Evolutionary conservation across 2,329 filamentous ascomycete genomes (phyloP).

Genomic region (Diaporthe helianthi): DNA sequence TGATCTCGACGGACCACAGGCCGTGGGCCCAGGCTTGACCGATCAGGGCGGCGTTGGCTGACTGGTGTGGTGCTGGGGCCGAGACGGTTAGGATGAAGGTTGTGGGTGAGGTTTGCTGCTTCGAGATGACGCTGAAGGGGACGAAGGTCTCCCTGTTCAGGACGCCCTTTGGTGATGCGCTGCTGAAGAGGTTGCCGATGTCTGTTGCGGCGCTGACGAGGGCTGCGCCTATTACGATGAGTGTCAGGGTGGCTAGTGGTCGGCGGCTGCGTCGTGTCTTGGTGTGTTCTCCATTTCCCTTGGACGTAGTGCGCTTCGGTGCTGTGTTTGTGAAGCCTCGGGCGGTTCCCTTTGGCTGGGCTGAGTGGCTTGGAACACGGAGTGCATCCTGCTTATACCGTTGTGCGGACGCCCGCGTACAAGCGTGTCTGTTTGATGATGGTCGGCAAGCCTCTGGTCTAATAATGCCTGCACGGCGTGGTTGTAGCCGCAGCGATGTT

Average conservation of each 20-base stretch:
- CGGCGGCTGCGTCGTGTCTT: not conserved
- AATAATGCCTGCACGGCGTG: not conserved
- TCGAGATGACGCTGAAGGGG: slow-evolving; percentile 68
- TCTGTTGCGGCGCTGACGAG: slow-evolving; percentile 4
- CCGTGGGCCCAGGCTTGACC: slow-evolving; percentile 64
- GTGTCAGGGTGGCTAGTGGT: not conserved
- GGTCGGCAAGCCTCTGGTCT: not conserved
- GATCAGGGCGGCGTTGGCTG: slow-evolving; percentile 39
- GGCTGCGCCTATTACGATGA: not conserved
- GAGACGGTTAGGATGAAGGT: slow-evolving; percentile 72
- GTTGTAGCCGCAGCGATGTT: not conserved
- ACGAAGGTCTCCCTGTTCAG: slow-evolving; percentile 69
- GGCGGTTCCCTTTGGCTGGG: rapidly evolving
- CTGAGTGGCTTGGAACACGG: rapidly evolving
- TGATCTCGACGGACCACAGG: slow-evolving; percentile 89
- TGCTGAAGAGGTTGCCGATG: not conserved
- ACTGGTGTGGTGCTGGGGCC: slow-evolving; percentile 32
- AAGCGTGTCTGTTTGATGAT: not conserved
- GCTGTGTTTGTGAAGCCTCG: not conserved
- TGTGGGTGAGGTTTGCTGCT: slow-evolving; percentile 69
- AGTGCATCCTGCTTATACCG: not conserved
- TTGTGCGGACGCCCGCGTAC: not conserved
- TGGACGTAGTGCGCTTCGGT: not conserved
- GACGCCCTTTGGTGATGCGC: slow-evolving; percentile 19
- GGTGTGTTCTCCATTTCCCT: not conserved